Evolutionary conservation across 139 green algal genomes (phyloP), one percentile per base, ranked within the genome.

Genomic region (Micromonas commoda): DNA sequence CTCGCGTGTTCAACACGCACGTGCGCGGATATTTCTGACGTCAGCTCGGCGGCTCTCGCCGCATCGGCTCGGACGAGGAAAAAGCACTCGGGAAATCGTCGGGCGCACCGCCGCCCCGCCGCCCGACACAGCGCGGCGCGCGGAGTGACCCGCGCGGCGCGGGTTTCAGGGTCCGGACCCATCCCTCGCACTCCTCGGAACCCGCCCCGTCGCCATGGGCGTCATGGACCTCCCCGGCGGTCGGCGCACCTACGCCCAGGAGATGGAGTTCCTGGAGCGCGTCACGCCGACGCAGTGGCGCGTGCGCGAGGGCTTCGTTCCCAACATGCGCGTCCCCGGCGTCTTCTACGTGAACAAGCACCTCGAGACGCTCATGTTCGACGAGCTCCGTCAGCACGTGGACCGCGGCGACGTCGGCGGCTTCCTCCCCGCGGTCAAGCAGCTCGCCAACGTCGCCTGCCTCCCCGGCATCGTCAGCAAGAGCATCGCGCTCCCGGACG

Each of bases 341-440:
- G 76, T 39, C 16, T 92, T 96, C 28, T 97, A 96, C 73, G 90
- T 96, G 28, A 95, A 97, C 64, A 82, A 91, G 60, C 34, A 52
- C 0, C 85, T 97, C 37, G 77, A 88, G 66, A 68, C 54, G 0
- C 82, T 97, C 28, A 80, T 96, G 72, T 91, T 92, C 65, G 90
- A 94, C 34, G 91, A 97, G 86, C 86, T 97, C 61, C 69, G 87
- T 73, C 64, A 81, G 70, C 37, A 81, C 31, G 71, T 76, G 34
- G 13, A 76, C 45, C 65, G 81, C 28, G 83, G 83, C 31, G 80
- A 80, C 3, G 64, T 9, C 19, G 75, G 83, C 16, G 92, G 92
- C 34, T 96, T 96, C 81, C 83, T 95, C 2, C 91, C 92, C 2
- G 92, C 92, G 3, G 86, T 97, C 16, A 93, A 94, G 82, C 92